A percentile compares a stretch with the other conserved stretches of the same genome.
These are phyloP conservation scores for Dendrostoma leiphaemia DNA, from an alignment of 2,329 filamentous ascomycete genomes.

Conservation along the genomic window DNA sequence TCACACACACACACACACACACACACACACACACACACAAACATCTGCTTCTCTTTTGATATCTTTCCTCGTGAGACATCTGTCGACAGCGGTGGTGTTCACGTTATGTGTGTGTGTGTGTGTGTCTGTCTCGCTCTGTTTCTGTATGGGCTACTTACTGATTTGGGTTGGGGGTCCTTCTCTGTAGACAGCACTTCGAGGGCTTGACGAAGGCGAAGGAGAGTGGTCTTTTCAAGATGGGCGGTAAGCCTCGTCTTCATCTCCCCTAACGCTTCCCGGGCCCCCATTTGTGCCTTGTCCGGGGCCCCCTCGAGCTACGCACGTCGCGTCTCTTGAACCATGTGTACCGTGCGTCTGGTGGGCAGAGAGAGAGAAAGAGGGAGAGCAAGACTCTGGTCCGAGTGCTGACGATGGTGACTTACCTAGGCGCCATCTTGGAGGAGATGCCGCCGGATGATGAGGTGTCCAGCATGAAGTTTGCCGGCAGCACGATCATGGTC, in stretches of 20 bases:
- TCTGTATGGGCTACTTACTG: no score
- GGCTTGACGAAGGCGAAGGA: constrained; percentile 51
- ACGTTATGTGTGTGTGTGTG: no score
- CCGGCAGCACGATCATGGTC: constrained; percentile 69
- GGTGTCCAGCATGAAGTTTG: constrained; percentile 62
- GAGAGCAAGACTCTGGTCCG: neutral
- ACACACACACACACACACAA: no score
- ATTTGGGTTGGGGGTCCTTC: no score
- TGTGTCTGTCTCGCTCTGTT: no score
- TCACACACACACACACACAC: neutral
- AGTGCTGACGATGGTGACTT: constrained; percentile 11
- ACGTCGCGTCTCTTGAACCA: no score
- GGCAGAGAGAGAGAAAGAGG: neutral
- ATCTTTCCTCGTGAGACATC: no score
- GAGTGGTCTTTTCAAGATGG: constrained; percentile 59
- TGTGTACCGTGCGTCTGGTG: no score
- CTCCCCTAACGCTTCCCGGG: neutral
- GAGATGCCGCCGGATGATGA: constrained; percentile 62
- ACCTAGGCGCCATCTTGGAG: constrained; percentile 63
- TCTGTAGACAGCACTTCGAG: constrained; percentile 52
- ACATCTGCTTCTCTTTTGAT: no score
- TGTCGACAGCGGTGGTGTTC: no score
- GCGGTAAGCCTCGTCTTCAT: constrained; percentile 47
- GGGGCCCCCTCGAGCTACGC: no score
- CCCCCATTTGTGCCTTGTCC: no score